Base-by-base conservation (phyloP, 208 protist species). In the Endotrypanum monterogeii region DNA sequence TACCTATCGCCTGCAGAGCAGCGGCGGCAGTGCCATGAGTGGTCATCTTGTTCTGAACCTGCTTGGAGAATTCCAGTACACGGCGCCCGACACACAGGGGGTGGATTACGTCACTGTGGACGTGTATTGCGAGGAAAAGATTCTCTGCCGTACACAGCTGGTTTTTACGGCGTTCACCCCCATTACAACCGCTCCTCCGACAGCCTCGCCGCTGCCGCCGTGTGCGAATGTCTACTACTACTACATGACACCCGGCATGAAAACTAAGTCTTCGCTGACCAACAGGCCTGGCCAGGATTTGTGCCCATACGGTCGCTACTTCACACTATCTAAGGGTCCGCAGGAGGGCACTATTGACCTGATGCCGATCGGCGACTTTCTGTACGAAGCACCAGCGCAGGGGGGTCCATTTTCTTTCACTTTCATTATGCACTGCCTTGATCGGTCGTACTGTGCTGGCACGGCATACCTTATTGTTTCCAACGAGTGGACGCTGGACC, bases 191-290 rank as follows among this genome's bases (percentile, higher is more conserved):
- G 52, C 61, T 2, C 57, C 71, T 44, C 61, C 77, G 41, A 71
- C 78, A 3, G 75, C 30, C 48, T 63, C 77, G 48, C 75, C 72
- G 73, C 65, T 95, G 52, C 80, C 67, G 37, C 62, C 83, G 57
- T 96, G 91, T 65, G 82, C 91, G 32, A 89, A 83, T 30, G 86
- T 93, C 50, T 96, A 96, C 79, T 91, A 93, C 79, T 96, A 93
- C 84, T 28, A 83, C 32, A 84, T 83, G 20, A 69, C 72, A 0
- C 83, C 89, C 20, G 81, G 83, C 16, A 78, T 83, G 41, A 77
- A 83, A 11, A 71, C 94, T 20, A 92, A 84, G 68, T 76, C 71
- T 32, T 91, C 91, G 39, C 86, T 96, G 46, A 84, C 74, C 61
- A 82, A 83, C 48, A 75, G 90, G 71, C 79, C 83, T 3, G 82